phyloP scores from a whole-genome alignment of 2,329 filamentous ascomycete species.

The Venturia asperata region DNA sequence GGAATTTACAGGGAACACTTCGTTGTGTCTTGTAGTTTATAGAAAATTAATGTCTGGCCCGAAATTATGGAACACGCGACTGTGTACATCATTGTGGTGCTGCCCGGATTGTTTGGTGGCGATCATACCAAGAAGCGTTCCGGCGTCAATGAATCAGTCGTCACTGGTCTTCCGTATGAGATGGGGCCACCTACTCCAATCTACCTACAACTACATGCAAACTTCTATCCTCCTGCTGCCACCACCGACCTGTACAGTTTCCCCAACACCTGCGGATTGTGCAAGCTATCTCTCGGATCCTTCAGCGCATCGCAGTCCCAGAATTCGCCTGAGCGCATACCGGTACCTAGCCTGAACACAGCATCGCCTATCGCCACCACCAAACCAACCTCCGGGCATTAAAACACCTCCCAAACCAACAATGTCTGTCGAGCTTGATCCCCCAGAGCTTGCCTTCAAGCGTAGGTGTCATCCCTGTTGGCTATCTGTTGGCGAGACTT shows the following conservation, averaged over 20 bases:
- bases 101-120: too few relatives aligned
- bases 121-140: too few relatives aligned
- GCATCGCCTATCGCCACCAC: not conserved
- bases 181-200: not conserved
- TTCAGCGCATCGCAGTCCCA: conserved; percentile 7
- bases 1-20: not conserved
- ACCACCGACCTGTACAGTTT: not conserved
- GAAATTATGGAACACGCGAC: too few relatives aligned
- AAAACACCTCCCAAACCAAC: conserved; percentile 25
- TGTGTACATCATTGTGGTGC: too few relatives aligned
- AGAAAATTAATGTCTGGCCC: too few relatives aligned
- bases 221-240: not conserved
- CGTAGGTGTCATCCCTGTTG: conserved; percentile 51
- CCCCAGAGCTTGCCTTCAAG: conserved; percentile 84
- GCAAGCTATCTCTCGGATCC: not conserved
- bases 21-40: too few relatives aligned
- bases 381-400: not conserved
- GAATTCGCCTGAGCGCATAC: not conserved
- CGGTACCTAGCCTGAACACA: not conserved
- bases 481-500: not conserved
- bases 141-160: too few relatives aligned
- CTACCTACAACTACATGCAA: not conserved
- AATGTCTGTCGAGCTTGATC: conserved; percentile 95
- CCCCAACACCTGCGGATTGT: not conserved
- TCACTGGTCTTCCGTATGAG: too few relatives aligned